Evolutionary conservation across 371 early-diverging fungal species (phyloP).

Genomic region (Mucor ambiguus): DNA sequence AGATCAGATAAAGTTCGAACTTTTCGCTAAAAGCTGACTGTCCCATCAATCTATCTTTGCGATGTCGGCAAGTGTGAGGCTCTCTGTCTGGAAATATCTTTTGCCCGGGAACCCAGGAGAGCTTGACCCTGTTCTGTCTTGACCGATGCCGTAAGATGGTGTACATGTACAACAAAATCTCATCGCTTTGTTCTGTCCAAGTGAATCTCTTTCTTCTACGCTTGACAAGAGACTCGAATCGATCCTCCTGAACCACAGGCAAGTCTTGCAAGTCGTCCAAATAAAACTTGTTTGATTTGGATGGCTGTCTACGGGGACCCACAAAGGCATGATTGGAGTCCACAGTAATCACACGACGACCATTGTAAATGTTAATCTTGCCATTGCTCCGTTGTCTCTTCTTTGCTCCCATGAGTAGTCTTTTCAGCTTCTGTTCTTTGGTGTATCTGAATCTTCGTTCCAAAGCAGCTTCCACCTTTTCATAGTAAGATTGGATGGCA

Average conservation of each 20-base stretch:
- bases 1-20: constrained; percentile 19
- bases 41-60: constrained; percentile 34
- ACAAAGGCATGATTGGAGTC: constrained; percentile 9
- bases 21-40: constrained; percentile 26
- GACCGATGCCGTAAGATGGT: constrained; percentile 32
- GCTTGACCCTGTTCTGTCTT: constrained; percentile 1
- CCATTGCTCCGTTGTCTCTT: not conserved
- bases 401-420: not conserved
- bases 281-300: not conserved
- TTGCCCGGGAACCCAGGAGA: constrained; percentile 41
- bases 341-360: constrained; percentile 12
- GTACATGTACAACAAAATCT: constrained; percentile 44
- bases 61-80: constrained; percentile 35
- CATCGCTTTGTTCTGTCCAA: constrained; percentile 56
- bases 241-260: constrained; percentile 13
- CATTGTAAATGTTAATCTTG: not conserved
- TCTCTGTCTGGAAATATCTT: constrained; percentile 28
- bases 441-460: not conserved
- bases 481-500: constrained; percentile 6
- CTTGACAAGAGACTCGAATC: not conserved
- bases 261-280: constrained; percentile 20
- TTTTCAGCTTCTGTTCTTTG: not conserved
- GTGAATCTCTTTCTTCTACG: constrained; percentile 22
- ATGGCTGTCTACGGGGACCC: not conserved
- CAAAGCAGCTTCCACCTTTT: constrained; percentile 5